Evolutionary conservation across 1,284 basidiomycete species (phyloP).

Genomic region (Mycosarcoma mackinlayi): DNA sequence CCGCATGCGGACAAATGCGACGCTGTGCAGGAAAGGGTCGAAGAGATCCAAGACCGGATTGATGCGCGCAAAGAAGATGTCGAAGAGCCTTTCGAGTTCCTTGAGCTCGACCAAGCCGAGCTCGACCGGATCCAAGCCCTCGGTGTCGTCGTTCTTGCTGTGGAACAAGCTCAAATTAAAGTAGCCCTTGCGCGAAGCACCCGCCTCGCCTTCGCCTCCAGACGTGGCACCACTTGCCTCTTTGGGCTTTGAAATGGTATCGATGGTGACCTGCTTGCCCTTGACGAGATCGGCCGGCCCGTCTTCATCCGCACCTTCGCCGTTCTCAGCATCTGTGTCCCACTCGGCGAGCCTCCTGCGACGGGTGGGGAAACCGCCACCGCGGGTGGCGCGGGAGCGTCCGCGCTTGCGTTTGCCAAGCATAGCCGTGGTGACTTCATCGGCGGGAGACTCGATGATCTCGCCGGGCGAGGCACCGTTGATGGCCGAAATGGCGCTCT

Average conservation of each 20-base stretch:
- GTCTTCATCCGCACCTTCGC: constrained; percentile 30
- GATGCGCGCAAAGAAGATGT: constrained; percentile 61
- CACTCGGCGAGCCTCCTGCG: constrained; percentile 36
- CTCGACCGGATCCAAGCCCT: constrained; percentile 52
- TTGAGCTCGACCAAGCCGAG: constrained; percentile 49
- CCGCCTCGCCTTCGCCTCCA: constrained; percentile 47
- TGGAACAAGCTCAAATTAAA: constrained; percentile 58
- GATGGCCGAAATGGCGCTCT: constrained; percentile 15
- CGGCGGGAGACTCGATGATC: constrained; percentile 45
- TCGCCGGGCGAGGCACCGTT: constrained; percentile 39
- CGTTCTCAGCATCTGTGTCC: constrained; percentile 51
- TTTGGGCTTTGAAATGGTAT: constrained; percentile 16
- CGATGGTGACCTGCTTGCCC: constrained; percentile 46
- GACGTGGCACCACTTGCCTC: constrained; percentile 35
- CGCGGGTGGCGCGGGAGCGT: constrained; percentile 38
- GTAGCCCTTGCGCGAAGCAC: constrained; percentile 57
- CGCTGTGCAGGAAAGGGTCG: constrained; percentile 60
- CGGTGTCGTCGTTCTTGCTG: constrained; percentile 57
- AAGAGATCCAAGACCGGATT: constrained; percentile 59
- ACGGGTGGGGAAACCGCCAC: constrained; percentile 29
- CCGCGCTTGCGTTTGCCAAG: constrained; percentile 49
- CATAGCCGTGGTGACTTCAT: constrained; percentile 44
- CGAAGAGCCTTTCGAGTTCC: constrained; percentile 57
- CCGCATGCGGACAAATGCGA: constrained; percentile 54
- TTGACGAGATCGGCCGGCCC: constrained; percentile 21